Evolutionary conservation across 2,329 filamentous ascomycete species (phyloP).

Genomic region (Piedraia hortae): DNA sequence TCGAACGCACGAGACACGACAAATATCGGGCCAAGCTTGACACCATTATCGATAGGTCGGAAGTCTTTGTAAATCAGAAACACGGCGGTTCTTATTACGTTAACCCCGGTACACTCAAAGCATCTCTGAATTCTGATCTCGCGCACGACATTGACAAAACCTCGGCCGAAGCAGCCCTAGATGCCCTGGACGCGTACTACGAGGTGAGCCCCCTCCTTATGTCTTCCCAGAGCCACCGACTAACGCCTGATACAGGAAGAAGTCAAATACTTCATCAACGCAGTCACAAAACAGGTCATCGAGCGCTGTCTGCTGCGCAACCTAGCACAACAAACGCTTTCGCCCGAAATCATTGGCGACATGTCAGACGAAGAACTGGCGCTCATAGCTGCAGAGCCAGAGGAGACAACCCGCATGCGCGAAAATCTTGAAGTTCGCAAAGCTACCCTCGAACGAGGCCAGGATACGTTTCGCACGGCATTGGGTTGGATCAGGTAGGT

Average conservation of each 20-base stretch:
- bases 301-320: slow-evolving; percentile 14
- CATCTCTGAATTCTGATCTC: slow-evolving; percentile 5
- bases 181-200: slow-evolving; percentile 14
- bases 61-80: too few relatives aligned
- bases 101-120: too few relatives aligned
- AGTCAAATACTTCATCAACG: slow-evolving; percentile 13
- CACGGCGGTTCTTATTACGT: too few relatives aligned
- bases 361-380: slow-evolving; percentile 13
- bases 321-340: slow-evolving; percentile 10
- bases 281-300: slow-evolving; percentile 13
- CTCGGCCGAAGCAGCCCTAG: slow-evolving; percentile 13
- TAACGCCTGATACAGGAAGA: slow-evolving; percentile 7
- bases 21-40: slow-evolving; percentile 3
- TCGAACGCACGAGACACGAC: slow-evolving; percentile 10
- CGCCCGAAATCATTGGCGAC: slow-evolving; percentile 8
- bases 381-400: slow-evolving; percentile 13
- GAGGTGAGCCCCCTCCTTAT: slow-evolving; percentile 7
- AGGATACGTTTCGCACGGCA: slow-evolving; percentile 9
- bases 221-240: neutral
- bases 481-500: slow-evolving; percentile 2
- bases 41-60: slow-evolving; percentile 3
- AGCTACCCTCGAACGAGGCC: slow-evolving; percentile 13
- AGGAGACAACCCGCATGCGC: slow-evolving; percentile 8
- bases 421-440: slow-evolving; percentile 8
- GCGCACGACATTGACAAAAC: slow-evolving; percentile 13